phyloP scores from a whole-genome alignment of 208 protist species.

The Acanthamoeba castellanii region DNA sequence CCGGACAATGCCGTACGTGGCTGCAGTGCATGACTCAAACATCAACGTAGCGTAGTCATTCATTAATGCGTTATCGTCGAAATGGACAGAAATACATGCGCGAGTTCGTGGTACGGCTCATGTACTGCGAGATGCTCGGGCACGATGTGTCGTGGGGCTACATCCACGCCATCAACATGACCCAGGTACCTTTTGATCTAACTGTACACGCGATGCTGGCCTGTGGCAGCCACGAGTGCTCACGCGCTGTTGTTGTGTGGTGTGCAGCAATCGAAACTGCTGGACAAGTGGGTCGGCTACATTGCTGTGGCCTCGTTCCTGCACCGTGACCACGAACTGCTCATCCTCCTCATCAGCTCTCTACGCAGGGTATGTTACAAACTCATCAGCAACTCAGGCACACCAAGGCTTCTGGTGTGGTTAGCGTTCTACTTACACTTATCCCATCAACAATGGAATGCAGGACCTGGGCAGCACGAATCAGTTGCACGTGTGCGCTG shows the following conservation, averaged over 20 bases:
- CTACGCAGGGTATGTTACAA: conserved; percentile 85
- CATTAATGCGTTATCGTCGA: neutral
- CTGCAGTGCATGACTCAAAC: neutral
- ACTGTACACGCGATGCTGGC: conserved; percentile 88
- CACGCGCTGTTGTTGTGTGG: neutral
- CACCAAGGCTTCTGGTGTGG: neutral
- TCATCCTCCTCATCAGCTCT: conserved; percentile 95
- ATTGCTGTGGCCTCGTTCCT: conserved; percentile 93
- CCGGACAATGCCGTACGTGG: conserved; percentile 39
- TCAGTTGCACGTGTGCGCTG: conserved; percentile 93
- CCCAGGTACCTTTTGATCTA: conserved; percentile 85
- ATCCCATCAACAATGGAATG: neutral
- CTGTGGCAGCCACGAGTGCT: neutral
- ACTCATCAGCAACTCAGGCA: no score
- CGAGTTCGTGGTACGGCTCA: conserved; percentile 87
- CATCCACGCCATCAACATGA: conserved; percentile 97
- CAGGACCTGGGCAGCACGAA: conserved; percentile 93
- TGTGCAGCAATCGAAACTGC: neutral
- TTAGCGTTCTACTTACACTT: neutral
- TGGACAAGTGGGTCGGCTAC: conserved; percentile 91
- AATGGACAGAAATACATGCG: conserved; percentile 70
- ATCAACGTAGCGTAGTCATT: neutral
- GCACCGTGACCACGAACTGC: conserved; percentile 92
- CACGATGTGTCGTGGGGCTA: conserved; percentile 94
- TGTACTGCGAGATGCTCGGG: conserved; percentile 98